Conservation (phyloP, 2,329 filamentous ascomycete genomes). For the Gremmenia infestans region DNA sequence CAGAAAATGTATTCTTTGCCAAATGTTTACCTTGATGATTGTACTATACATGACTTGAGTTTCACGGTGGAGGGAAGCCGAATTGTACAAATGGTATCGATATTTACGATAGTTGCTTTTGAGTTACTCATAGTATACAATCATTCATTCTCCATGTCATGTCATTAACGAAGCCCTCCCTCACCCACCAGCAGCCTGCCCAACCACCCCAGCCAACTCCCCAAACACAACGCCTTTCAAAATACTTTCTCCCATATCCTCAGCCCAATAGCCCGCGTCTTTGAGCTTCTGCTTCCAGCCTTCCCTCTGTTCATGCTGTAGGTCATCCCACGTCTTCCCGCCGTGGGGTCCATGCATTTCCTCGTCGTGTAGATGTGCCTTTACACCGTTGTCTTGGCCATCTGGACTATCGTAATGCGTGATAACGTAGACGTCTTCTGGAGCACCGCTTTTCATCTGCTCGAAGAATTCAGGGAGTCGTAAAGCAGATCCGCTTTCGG, state of each 20-base stretch:
- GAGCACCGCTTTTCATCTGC: constrained; percentile 9
- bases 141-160: too few relatives aligned
- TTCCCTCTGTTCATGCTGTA: constrained; percentile 25
- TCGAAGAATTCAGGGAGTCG: constrained; percentile 13
- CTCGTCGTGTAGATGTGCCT: constrained; percentile 24
- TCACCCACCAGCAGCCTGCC: constrained; percentile 20
- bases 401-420: constrained; percentile 1
- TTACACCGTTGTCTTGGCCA: constrained; percentile 4
- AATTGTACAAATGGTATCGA: neutral
- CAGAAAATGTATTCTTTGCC: neutral
- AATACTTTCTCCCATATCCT: constrained; percentile 27
- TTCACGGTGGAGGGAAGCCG: neutral
- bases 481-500: neutral
- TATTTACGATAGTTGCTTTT: neutral
- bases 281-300: constrained; percentile 28
- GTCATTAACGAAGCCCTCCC: too few relatives aligned
- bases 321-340: constrained; percentile 28
- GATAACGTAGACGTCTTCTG: constrained; percentile 10
- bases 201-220: constrained; percentile 28
- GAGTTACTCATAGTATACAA: neutral
- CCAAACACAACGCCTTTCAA: constrained; percentile 32
- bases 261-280: constrained; percentile 31
- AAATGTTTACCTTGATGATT: neutral
- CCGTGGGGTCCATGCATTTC: constrained; percentile 17
- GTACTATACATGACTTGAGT: neutral